A percentile compares a stretch with the other conserved stretches of the same genome.
phyloP scores from a whole-genome alignment of 1,139 yeast genomes.

The Candida neerlandica region DNA sequence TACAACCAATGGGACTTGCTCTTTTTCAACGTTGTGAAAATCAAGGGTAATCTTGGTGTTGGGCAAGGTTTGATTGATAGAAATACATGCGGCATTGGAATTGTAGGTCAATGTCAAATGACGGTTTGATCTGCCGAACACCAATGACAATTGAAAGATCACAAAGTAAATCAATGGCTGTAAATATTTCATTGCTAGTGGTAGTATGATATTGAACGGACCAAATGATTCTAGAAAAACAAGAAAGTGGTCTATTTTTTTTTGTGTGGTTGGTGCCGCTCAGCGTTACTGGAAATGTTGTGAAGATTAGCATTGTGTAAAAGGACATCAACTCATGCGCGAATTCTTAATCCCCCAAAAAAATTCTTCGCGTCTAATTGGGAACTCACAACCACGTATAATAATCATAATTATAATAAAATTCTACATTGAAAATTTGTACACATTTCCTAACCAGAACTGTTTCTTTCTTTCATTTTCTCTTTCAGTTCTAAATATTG shows the following conservation, averaged over 20 bases:
- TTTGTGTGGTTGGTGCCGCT: not conserved
- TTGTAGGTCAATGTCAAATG: conserved; percentile 13
- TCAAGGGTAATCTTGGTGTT: conserved; percentile 11
- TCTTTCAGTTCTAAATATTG: not conserved
- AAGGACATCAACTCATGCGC: no score
- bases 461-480: no score
- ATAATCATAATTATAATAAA: no score
- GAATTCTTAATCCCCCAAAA: no score
- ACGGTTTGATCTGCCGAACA: conserved; percentile 13
- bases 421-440: no score
- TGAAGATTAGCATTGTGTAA: no score
- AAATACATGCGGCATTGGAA: conserved; percentile 18
- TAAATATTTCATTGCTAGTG: conserved; percentile 2
- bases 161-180: conserved; percentile 3
- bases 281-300: not conserved
- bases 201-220: no score
- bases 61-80: conserved; percentile 11
- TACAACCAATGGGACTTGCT: conserved; percentile 16
- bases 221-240: no score
- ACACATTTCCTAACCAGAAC: no score
- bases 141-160: conserved; percentile 10
- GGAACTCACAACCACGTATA: no score
- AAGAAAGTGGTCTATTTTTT: no score
- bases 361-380: no score
- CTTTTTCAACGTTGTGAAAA: conserved; percentile 8